These are phyloP conservation scores for Mycena filopes DNA, from an alignment of 768 basidiomycete species.

Conservation along the genomic window DNA sequence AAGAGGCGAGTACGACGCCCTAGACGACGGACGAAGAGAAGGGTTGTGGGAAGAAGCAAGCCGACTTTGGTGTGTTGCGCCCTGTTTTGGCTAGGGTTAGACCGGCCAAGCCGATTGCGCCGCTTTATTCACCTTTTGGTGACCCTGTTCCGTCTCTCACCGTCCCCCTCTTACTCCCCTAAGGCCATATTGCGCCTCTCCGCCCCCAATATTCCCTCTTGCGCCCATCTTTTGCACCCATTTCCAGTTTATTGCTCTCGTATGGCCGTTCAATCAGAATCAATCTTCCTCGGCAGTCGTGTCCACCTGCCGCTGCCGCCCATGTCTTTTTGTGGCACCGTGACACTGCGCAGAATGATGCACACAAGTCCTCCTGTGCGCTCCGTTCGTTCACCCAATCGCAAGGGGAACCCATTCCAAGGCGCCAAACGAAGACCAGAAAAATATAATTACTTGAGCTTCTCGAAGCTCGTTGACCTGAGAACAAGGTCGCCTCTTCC, in stretches of 20 bases:
- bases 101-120: background rate
- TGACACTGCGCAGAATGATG: slow-evolving; percentile 5
- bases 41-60: slow-evolving; percentile 27
- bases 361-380: background rate
- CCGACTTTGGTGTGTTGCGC: background rate
- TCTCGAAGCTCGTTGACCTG: too few species aligned
- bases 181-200: background rate
- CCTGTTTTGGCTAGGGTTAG: background rate
- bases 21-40: slow-evolving; percentile 31
- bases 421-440: too few species aligned
- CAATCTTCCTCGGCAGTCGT: background rate
- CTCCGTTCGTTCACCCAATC: too few species aligned
- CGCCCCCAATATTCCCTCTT: background rate
- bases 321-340: slow-evolving; percentile 12
- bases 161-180: background rate
- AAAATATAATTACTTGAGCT: too few species aligned
- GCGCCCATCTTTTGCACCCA: background rate
- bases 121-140: background rate
- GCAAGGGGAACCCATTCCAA: too few species aligned
- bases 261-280: background rate
- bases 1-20: slow-evolving; percentile 17
- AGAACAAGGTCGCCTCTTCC: too few species aligned
- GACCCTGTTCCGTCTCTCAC: background rate
- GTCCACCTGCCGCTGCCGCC: too few species aligned
- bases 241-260: background rate